A percentile compares a stretch with the other conserved stretches of the same genome.
Evolutionary conservation across 345 rosid species (phyloP).

Genomic region (Citrus reticulata): DNA sequence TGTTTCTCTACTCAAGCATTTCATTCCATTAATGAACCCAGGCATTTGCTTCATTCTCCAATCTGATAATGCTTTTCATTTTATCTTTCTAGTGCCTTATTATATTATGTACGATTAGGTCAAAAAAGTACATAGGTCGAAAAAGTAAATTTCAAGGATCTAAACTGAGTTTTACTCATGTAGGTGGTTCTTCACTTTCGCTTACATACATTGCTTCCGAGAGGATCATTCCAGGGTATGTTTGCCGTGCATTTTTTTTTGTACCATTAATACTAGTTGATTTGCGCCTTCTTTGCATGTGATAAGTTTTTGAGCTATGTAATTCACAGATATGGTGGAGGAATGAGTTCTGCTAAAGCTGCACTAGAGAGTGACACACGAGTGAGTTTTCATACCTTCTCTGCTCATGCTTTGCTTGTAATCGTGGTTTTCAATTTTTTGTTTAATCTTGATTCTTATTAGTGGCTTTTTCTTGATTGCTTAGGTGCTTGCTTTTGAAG

Average conservation of each 20-base stretch:
- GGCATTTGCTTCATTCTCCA: conserved; percentile 37
- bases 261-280: not conserved
- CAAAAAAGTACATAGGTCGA: not conserved
- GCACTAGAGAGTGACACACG: conserved; percentile 95
- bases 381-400: conserved; percentile 31
- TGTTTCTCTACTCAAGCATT: conserved; percentile 81
- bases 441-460: not conserved
- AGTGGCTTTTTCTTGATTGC: not conserved
- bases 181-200: conserved; percentile 93
- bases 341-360: conserved; percentile 98
- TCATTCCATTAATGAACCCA: conserved; percentile 90
- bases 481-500: conserved; percentile 77
- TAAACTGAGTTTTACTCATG: conserved; percentile 24
- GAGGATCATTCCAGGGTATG: conserved; percentile 90
- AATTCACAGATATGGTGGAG: conserved; percentile 83
- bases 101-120: not conserved
- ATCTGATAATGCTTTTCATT: not conserved
- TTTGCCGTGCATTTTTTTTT: not conserved
- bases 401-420: not conserved
- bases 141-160: not conserved
- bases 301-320: not conserved
- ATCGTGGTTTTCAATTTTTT: not conserved
- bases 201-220: conserved; percentile 96
- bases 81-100: not conserved
- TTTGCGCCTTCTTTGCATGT: not conserved